Percentiles rank a stretch among this genome's conserved stretches.
Evolutionary conservation across 352 stramenopile genomes (phyloP).

Genomic region (Phytophthora ramorum): DNA sequence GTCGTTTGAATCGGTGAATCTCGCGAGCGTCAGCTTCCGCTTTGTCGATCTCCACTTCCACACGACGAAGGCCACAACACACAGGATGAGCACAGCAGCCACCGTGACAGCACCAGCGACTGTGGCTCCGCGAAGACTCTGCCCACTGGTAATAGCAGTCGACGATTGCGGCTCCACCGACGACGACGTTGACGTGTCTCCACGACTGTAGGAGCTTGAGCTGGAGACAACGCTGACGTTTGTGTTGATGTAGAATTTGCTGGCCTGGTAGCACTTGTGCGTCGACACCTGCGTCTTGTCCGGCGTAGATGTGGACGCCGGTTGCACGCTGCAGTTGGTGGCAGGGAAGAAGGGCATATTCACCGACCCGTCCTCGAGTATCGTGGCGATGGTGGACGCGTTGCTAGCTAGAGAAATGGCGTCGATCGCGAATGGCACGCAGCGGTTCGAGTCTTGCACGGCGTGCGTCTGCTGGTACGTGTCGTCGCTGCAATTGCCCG

Average conservation of each 20-base stretch:
- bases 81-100: constrained; percentile 16
- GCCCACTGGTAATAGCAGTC: background rate
- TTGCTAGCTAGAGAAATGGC: constrained; percentile 19
- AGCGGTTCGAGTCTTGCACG: constrained; percentile 25
- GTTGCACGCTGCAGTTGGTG: constrained; percentile 15
- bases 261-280: constrained; percentile 32
- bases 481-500: constrained; percentile 23
- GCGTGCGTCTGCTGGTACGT: constrained; percentile 32
- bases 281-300: constrained; percentile 10
- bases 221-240: background rate
- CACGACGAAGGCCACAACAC: constrained; percentile 13
- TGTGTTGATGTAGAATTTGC: constrained; percentile 32
- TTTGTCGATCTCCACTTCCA: constrained; percentile 33
- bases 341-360: constrained; percentile 32
- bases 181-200: constrained; percentile 8
- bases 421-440: constrained; percentile 31
- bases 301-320: background rate
- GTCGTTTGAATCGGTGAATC: constrained; percentile 21
- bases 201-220: background rate
- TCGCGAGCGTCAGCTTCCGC: constrained; percentile 7
- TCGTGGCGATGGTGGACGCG: constrained; percentile 21
- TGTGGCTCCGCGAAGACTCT: constrained; percentile 1
- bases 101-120: constrained; percentile 12
- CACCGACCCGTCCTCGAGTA: constrained; percentile 22
- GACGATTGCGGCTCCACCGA: constrained; percentile 10